These are phyloP conservation scores for Tetraselmis chui DNA, from an alignment of 139 green algal genomes.

Conservation along the genomic window DNA sequence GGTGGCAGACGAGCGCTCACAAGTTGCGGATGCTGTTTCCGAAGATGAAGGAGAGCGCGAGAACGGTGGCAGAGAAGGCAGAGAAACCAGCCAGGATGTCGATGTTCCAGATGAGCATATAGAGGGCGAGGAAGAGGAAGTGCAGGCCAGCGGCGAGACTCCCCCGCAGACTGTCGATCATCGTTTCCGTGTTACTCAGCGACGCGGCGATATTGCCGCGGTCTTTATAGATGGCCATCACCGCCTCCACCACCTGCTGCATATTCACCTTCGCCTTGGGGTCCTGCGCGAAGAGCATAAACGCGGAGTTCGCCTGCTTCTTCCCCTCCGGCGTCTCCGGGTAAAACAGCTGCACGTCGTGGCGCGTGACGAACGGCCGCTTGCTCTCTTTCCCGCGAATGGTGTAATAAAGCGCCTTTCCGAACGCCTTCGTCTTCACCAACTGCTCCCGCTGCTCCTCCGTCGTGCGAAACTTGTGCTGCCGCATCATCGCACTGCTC, in stretches of 20 bases:
- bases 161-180: conserved; percentile 33
- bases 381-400: not conserved
- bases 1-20: not conserved
- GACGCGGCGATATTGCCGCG: conserved; percentile 35
- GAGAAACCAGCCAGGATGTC: conserved; percentile 25
- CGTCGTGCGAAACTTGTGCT: not conserved
- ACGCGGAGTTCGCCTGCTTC: not conserved
- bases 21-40: conserved; percentile 28
- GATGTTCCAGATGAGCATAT: conserved; percentile 36
- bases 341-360: not conserved
- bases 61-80: conserved; percentile 38
- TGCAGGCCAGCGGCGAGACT: conserved; percentile 30
- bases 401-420: not conserved
- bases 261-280: not conserved
- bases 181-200: conserved; percentile 43
- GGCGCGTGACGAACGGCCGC: not conserved
- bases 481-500: not conserved
- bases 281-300: not conserved
- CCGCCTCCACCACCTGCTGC: conserved; percentile 24
- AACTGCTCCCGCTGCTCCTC: not conserved
- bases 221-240: conserved; percentile 40
- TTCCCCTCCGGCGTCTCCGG: not conserved
- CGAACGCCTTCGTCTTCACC: not conserved
- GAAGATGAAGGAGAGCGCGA: conserved; percentile 48
- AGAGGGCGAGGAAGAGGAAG: conserved; percentile 37